Conservation (phyloP, 305 asterid species). For the Fraxinus greggii region DNA sequence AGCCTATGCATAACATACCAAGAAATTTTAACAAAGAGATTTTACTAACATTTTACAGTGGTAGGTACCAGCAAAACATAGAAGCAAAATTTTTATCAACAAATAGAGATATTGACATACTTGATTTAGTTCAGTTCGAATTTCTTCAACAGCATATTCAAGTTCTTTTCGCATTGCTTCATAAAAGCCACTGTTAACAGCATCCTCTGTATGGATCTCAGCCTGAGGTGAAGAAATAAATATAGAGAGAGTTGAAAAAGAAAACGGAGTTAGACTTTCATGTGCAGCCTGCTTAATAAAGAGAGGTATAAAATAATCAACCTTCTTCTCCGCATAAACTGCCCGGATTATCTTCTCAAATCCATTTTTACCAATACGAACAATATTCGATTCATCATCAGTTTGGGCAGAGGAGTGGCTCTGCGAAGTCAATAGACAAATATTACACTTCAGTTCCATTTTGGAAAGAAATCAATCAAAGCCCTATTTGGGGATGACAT, state of each 20-base stretch:
- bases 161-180: slow-evolving; percentile 83
- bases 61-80: slow-evolving; percentile 12
- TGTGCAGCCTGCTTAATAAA: slow-evolving; percentile 11
- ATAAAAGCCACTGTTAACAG: slow-evolving; percentile 52
- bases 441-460: slow-evolving; percentile 2
- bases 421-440: slow-evolving; percentile 41
- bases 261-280: slow-evolving; percentile 7
- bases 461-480: slow-evolving; percentile 16
- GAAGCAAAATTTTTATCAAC: slow-evolving; percentile 12
- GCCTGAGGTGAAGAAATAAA: slow-evolving; percentile 39
- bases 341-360: slow-evolving; percentile 73
- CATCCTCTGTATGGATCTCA: slow-evolving; percentile 55
- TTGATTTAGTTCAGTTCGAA: slow-evolving; percentile 74
- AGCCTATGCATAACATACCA: slow-evolving; percentile 38
- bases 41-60: slow-evolving; percentile 1
- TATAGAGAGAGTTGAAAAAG: slow-evolving; percentile 6
- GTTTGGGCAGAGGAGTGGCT: slow-evolving; percentile 89
- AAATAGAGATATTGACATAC: slow-evolving; percentile 38
- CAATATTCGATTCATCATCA: slow-evolving; percentile 78
- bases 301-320: slow-evolving; percentile 18
- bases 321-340: slow-evolving; percentile 77
- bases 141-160: slow-evolving; percentile 81
- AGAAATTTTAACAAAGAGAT: slow-evolving; percentile 7
- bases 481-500: slow-evolving; percentile 15
- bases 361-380: slow-evolving; percentile 52